These are phyloP conservation scores for Saccharum spontaneum DNA, from an alignment of 176 grass and related monocot genomes.

Conservation along the genomic window DNA sequence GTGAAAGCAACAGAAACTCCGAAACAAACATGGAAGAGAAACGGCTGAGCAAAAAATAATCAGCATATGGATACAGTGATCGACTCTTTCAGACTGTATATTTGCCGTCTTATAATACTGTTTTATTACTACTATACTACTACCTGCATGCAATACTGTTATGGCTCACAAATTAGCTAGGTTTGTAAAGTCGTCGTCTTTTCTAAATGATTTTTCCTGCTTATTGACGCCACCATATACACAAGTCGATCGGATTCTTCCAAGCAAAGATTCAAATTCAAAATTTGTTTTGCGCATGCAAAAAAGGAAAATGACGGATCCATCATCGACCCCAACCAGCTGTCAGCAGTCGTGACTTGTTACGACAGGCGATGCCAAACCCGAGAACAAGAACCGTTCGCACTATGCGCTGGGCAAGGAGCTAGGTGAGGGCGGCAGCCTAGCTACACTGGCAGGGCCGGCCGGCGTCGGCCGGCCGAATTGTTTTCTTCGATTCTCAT, in stretches of 20 bases:
- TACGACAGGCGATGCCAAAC: not conserved
- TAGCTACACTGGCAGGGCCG: not conserved
- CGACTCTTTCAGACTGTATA: not conserved
- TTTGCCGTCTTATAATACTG: not conserved
- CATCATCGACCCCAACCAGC: not conserved
- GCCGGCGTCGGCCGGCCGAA: constrained; percentile 48
- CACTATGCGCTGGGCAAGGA: not conserved
- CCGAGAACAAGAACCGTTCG: constrained; percentile 16
- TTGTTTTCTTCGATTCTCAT: constrained; percentile 4
- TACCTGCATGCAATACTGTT: not conserved
- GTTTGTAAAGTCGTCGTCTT: not conserved
- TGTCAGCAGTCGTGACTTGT: not conserved
- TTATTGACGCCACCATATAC: not conserved
- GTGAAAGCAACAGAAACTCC: constrained; percentile 9
- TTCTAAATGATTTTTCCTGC: not conserved
- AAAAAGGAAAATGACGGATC: not conserved
- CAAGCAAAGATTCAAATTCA: not conserved
- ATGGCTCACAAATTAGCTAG: not conserved
- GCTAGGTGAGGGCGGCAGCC: not conserved
- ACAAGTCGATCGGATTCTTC: not conserved
- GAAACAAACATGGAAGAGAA: not conserved
- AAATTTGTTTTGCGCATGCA: not conserved
- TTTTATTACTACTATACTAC: not conserved
- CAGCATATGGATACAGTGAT: not conserved
- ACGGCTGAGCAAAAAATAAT: not conserved